These are phyloP conservation scores for Trichomonascus vanleenenianus DNA, from an alignment of 805 yeast species.

Conservation along the genomic window DNA sequence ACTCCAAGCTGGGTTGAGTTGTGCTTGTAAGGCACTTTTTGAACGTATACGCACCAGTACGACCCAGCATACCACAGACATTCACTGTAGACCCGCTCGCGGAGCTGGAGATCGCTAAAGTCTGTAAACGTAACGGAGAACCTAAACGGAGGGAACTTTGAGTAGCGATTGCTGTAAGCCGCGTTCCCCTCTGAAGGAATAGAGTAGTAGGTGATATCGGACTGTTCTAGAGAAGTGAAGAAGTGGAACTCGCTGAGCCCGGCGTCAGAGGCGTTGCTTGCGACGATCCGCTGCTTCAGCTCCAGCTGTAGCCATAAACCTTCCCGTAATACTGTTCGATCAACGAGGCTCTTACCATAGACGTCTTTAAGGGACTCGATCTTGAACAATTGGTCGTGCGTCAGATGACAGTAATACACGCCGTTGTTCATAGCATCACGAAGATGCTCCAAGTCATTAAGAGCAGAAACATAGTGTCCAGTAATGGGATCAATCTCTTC, in stretches of 20 bases:
- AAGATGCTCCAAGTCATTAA: conserved; percentile 3
- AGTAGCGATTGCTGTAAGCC: conserved; percentile 5
- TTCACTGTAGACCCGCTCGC: conserved; percentile 42
- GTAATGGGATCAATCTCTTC: neutral
- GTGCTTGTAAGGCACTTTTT: conserved; percentile 37
- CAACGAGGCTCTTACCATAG: conserved; percentile 33
- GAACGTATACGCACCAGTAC: conserved; percentile 49
- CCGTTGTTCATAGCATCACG: conserved; percentile 32
- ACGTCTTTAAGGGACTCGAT: conserved; percentile 35
- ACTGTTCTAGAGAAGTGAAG: conserved; percentile 8
- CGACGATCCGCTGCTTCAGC: conserved; percentile 35
- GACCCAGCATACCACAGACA: conserved; percentile 57
- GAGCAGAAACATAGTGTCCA: neutral
- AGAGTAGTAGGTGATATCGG: conserved; percentile 29
- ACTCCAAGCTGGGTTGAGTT: conserved; percentile 45
- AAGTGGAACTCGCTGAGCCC: conserved; percentile 18
- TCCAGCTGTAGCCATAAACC: conserved; percentile 45
- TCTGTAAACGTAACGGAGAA: conserved; percentile 46
- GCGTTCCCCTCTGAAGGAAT: conserved; percentile 22
- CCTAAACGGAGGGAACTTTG: conserved; percentile 46
- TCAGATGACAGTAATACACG: conserved; percentile 41
- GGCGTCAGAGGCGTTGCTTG: conserved; percentile 20
- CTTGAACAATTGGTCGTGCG: conserved; percentile 40
- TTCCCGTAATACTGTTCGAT: conserved; percentile 33
- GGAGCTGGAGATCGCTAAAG: conserved; percentile 37